Base-by-base conservation (phyloP, 805 yeast genomes). In the Cyberlindnera saturnus region DNA sequence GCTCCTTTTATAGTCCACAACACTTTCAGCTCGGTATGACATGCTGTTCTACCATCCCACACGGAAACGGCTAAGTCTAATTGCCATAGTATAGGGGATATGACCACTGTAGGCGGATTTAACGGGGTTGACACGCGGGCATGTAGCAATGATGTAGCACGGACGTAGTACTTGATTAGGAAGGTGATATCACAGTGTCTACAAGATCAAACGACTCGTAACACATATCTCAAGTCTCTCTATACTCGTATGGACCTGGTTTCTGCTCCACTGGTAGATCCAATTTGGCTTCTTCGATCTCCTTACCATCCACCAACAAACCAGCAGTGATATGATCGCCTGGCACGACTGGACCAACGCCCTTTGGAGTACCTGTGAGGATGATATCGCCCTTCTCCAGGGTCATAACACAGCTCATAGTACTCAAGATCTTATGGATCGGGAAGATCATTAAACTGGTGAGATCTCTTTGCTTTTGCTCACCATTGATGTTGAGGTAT, bases 331-430 rank as follows among this genome's bases (percentile, higher is more conserved):
- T 69, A 20, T 62, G 58, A 60, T 93, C 98, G 9, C 97, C 98
- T 0, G 95, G 86, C 6, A 62, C 63, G 30, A 90, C 66, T 20
- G 74, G 67, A 8, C 98, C 96, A n/a, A 93, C 99, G 15, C 99
- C 99, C 63, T 89, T 87, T 37, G 99, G 99, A 1, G 99, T 93
- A 15, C 99, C 99, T 1, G 99, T 93, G 40, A 93, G 71, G 45
- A 93, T 81, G 49, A 93, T 73, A 59, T 93, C 99, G 28, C 96
- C 96, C 42, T 86, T 81, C 55, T 90, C 81, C 44, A 93, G 70
- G 4, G 97, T 87, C 91, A 91, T 91, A 55, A 87, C 81, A n/a
- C 81, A 65, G 5, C 96, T 84, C 79, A 90, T 84, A 40, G 83
- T 77, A 43, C 85, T 74, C 48, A 93, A 69, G 48, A 93, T 82